Evolutionary conservation across 2,329 filamentous ascomycete species (phyloP), one percentile per base, ranked within the genome.

Genomic region (Acephala macrosclerotiorum): DNA sequence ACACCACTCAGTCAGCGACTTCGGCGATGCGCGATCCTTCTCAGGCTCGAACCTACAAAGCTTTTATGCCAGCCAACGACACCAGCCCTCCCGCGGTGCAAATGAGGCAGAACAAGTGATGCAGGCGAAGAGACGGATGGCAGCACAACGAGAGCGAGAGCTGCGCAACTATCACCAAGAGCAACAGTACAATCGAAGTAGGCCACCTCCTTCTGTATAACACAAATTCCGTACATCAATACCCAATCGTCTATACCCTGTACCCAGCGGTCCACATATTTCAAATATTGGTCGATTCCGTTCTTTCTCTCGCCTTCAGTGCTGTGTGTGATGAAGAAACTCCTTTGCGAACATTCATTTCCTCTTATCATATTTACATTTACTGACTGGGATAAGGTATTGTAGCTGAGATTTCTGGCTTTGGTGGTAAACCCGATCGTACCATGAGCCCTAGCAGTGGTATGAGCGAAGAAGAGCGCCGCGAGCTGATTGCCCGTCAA

Each of bases 131-230:
- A 93, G 96, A 84, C 92, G 95, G 85, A 96, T 98, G 93, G 96
- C 96, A 77, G 96, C 96, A 80, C 96, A 98, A 84, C 93, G 96
- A 82, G 96, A 99, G 86, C 92, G 95, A 82, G 96, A 99, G 85
- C 90, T 99, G 81, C 93, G 96, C 82, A 99, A 98, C 83, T 97
- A 98, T 84, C 96, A 99, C 84, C 96, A 97, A 84, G 96, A 99
- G 88, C 96, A 99, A 88, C 96, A 99, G 89, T 98, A 97, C 84
- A 97, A 98, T 86, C 91, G 95, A 93, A 97, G 96, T 98, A 93
- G 89, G 91, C 89, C 89, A 81, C 87, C 89, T 87, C 87, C 87
- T 86, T 85, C 87, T 88, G 86, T 87, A 88, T 91, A 89, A 87
- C 87, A 84, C 71, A 66, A 69, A 71, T 67, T 72, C 66, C 71